Percentiles rank a stretch among this genome's conserved stretches.
Evolutionary conservation across 2,329 filamentous ascomycete genomes (phyloP).

Genomic region (Diaporthe caulivora): DNA sequence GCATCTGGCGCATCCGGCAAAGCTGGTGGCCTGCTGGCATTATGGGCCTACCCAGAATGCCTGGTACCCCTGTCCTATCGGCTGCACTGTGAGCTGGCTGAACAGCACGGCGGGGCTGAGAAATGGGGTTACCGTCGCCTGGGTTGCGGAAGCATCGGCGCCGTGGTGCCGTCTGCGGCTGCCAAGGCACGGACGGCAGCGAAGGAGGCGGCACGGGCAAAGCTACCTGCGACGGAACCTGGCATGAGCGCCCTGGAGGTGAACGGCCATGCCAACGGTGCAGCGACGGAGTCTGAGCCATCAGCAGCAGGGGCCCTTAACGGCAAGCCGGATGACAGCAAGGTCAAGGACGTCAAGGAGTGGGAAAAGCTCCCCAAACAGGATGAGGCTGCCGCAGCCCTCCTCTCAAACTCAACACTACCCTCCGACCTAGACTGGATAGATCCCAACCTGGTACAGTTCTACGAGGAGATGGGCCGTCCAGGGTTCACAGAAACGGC

Average conservation of each 20-base stretch:
- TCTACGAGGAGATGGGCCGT: conserved; percentile 85
- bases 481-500: conserved; percentile 80
- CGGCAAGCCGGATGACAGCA: conserved; percentile 25
- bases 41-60: conserved; percentile 90
- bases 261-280: conserved; percentile 27
- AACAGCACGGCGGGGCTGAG: conserved; percentile 81
- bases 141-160: conserved; percentile 73
- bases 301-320: neutral
- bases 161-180: conserved; percentile 48
- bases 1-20: conserved; percentile 96
- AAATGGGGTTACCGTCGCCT: conserved; percentile 90
- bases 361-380: conserved; percentile 75
- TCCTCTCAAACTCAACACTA: conserved; percentile 70
- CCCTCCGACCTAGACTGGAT: conserved; percentile 90
- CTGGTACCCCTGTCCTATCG: conserved; percentile 89
- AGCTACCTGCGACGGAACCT: conserved; percentile 17
- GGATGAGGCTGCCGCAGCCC: conserved; percentile 58
- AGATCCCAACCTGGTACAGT: conserved; percentile 71
- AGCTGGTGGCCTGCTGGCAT: conserved; percentile 88
- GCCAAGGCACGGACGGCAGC: conserved; percentile 50
- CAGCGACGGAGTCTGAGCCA: neutral
- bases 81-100: conserved; percentile 86
- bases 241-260: conserved; percentile 28
- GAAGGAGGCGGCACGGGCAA: conserved; percentile 47
- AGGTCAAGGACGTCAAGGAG: conserved; percentile 53